Base-by-base conservation (phyloP, 2,329 filamentous ascomycete genomes). In the Dothiorella sarmentorum region DNA sequence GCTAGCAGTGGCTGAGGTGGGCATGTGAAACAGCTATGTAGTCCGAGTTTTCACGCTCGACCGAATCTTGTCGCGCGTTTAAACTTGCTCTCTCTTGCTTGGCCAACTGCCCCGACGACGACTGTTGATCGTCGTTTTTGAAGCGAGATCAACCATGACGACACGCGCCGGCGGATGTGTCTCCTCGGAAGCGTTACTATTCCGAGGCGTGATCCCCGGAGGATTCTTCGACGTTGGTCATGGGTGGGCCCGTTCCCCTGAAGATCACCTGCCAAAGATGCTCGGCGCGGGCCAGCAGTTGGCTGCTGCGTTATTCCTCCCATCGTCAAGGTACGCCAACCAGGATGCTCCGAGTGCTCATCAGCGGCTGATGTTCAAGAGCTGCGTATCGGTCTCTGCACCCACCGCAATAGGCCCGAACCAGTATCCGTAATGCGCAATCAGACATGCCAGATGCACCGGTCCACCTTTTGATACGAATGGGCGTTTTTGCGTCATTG, bases 81-180 rank as follows among this genome's bases (percentile, higher is more conserved):
- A 11, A 13, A 7, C 26, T n/a, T 5, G 40, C 20, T 24, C 3
- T 20, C n/a, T 40, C 9, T 4, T 18, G 17, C 10, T 40, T 40
- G 15, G 7, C 22, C 40, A 44, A 13, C 9, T 7, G 11, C 22
- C 26, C 38, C 20, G n/a, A 7, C 10, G 17, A 17, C 7, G 24
- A n/a, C 43, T 40, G 37, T 29, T 49, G 44, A n/a, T n/a, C n/a
- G n/a, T n/a, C n/a, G n/a, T 53, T 35, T 9, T 3, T 20, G 20
- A 35, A 37, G 47, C 47, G 49, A 27, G 49, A 53, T 53, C 49
- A 40, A 7, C 45, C 20, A 40, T 40, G 49, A 40, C 49, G 49
- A 15, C 44, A 33, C 18, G 20, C 6, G 44, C 10, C 4, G 44
- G 27, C 27, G 44, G 44, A 49, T 6, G 13, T 15, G 11, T n/a